A percentile compares a stretch with the other conserved stretches of the same genome.
These are phyloP conservation scores for Bullera alba DNA, from an alignment of 768 basidiomycete species.

Conservation along the genomic window DNA sequence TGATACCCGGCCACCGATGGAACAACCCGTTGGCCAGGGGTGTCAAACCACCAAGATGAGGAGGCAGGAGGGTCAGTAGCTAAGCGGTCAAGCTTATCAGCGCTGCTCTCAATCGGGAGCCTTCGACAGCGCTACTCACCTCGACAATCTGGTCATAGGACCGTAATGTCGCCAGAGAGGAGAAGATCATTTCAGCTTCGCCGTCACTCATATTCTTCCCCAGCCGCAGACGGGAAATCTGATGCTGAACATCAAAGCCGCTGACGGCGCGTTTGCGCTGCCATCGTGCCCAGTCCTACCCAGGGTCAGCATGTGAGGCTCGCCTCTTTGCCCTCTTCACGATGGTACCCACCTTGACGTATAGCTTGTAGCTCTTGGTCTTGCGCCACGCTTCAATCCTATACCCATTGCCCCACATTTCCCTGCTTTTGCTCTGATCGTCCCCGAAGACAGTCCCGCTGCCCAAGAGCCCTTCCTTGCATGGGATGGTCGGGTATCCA, in stretches of 20 bases:
- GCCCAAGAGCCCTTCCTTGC: constrained; percentile 55
- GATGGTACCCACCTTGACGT: constrained; percentile 54
- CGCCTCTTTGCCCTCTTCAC: neutral
- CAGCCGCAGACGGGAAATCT: constrained; percentile 71
- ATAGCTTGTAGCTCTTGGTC: constrained; percentile 72
- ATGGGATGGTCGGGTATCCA: constrained; percentile 57
- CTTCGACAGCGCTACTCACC: constrained; percentile 50
- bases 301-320: neutral
- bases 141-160: constrained; percentile 85
- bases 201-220: constrained; percentile 63
- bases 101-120: neutral
- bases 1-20: constrained; percentile 70
- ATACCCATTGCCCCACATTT: constrained; percentile 67
- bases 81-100: constrained; percentile 43
- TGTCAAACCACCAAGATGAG: constrained; percentile 71
- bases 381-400: constrained; percentile 90
- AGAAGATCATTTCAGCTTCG: constrained; percentile 70
- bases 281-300: constrained; percentile 62
- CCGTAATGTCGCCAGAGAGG: constrained; percentile 63
- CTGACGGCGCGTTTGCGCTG: constrained; percentile 58
- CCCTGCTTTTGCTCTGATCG: constrained; percentile 59
- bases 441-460: constrained; percentile 75
- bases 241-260: constrained; percentile 78
- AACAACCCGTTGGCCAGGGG: constrained; percentile 85
- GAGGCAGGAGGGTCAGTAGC: constrained; percentile 72